Conservation (phyloP, 192 early-diverging fungal species). For the Podila clonocystis region DNA sequence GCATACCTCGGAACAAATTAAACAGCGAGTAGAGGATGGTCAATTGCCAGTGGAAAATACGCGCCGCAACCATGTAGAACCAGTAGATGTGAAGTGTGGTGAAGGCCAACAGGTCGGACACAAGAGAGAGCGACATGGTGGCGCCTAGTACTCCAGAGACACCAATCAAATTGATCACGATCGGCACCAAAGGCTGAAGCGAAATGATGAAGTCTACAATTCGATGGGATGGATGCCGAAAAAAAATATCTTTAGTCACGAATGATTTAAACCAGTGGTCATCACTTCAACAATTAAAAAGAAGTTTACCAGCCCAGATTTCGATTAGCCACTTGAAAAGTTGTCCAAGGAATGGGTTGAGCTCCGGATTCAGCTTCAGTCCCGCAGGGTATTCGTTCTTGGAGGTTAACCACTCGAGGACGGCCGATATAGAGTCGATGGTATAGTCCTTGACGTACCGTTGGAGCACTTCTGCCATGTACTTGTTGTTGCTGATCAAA, state of each 20-base stretch:
- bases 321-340: conserved; percentile 90
- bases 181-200: conserved; percentile 63
- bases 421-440: conserved; percentile 72
- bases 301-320: conserved; percentile 78
- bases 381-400: conserved; percentile 86
- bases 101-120: conserved; percentile 86
- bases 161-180: conserved; percentile 76
- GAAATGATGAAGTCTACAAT: conserved; percentile 53
- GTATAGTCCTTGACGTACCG: conserved; percentile 68
- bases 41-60: conserved; percentile 95
- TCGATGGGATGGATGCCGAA: not conserved
- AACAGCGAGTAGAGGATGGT: conserved; percentile 86
- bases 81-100: conserved; percentile 92
- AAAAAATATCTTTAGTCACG: not conserved
- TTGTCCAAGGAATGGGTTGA: conserved; percentile 90
- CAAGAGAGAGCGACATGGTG: conserved; percentile 84
- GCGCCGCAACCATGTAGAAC: conserved; percentile 94
- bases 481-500: conserved; percentile 68
- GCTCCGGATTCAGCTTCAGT: conserved; percentile 93
- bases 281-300: conserved; percentile 1
- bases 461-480: conserved; percentile 63
- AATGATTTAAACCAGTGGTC: too few species aligned
- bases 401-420: conserved; percentile 87
- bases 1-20: conserved; percentile 88
- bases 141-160: conserved; percentile 83